phyloP scores from a whole-genome alignment of 2,329 filamentous ascomycete genomes.

The Alternaria tenuissima region DNA sequence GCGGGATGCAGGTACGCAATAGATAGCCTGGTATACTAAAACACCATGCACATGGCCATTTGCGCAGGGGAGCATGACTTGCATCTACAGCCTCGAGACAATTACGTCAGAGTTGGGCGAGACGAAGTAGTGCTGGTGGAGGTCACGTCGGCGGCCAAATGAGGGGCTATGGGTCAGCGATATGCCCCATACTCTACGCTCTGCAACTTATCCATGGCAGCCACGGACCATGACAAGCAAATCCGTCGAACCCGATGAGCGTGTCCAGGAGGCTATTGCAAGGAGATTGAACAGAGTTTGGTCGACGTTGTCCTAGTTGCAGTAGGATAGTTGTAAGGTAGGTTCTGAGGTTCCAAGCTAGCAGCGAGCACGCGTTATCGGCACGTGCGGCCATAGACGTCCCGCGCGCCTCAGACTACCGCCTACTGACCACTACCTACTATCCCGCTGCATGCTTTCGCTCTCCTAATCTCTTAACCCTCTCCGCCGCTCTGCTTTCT shows the following conservation, averaged over 20 bases:
- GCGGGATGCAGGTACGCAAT: conserved; percentile 18
- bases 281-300: background rate
- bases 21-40: background rate
- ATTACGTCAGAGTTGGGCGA: background rate
- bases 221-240: background rate
- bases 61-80: conserved; percentile 4
- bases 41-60: conserved; percentile 3
- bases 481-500: background rate
- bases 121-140: background rate
- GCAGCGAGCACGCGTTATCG: conserved; percentile 14
- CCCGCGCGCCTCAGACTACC: background rate
- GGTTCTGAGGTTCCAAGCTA: background rate
- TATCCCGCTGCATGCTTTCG: background rate
- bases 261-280: background rate
- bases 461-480: background rate
- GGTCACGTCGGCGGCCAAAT: background rate
- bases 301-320: background rate
- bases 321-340: background rate
- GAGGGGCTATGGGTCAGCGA: background rate
- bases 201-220: background rate
- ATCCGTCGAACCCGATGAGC: background rate
- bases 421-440: conserved; percentile 4
- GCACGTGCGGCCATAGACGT: background rate
- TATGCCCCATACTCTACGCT: background rate
- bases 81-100: background rate